Evolutionary conservation across 1,139 yeast species (phyloP), one percentile per base, ranked within the genome.

Genomic region (Scheffersomyces lignicola): DNA sequence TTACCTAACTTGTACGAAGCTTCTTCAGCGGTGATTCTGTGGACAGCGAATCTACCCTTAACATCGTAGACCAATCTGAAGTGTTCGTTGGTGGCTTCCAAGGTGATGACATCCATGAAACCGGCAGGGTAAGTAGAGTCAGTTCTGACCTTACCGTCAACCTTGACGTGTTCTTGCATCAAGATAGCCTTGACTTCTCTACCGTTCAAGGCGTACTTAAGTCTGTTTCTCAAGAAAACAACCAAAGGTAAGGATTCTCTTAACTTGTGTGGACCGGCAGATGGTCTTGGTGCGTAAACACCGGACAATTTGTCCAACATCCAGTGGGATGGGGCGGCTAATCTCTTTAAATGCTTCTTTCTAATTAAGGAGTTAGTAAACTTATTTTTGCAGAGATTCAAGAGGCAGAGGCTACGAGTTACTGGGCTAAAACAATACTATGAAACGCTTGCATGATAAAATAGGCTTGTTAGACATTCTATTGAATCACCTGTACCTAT

Each of bases 301-400:
- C 97, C 97, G 69, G 96, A 85, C 77, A 90, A 80, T 79, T 90
- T 90, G 94, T 90, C 97, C 80, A 90, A 84, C 94, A 90, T 84
- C 97, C 97, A 90, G 83, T 90, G 97, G 78, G 88, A 83, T 78
- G 97, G 97, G 40, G 97, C 97, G 70, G 96, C 95, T 74, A 88
- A 82, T 80, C 96, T 86, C 84, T 88, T 88, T 74, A 89, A 80
- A 72, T 89, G 97, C 83, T 89, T 89, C 90, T 88, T 88, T 78
- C 82, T 76, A 52, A 34, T 21, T 21, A 31, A 24, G 12, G 23
- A 7, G 69, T 64, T 62, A 62, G 70, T 65, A 56, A 32, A 24
- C 26, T 35, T 33, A 25, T 18, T 13, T 18, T 5, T 18, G 25
- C 27, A 11, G 15, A 23, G 24, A n/a, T 20, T 23, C 21, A 21